Evolutionary conservation across 805 yeast species (phyloP).

Genomic region (Sugiyamaella valdiviana): DNA sequence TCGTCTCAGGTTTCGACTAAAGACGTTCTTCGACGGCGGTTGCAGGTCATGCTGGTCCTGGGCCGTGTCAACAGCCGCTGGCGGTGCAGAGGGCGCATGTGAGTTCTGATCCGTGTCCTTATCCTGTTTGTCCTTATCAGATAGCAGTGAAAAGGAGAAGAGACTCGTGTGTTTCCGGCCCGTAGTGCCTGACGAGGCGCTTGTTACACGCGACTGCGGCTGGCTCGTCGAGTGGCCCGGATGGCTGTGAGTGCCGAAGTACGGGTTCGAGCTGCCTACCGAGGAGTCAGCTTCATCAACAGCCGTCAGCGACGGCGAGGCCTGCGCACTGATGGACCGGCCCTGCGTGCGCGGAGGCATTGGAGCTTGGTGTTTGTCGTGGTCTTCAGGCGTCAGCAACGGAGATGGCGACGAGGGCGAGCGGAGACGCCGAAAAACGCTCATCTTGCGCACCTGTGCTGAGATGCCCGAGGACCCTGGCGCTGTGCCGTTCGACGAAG

Average conservation of each 20-base stretch:
- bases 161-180: not conserved
- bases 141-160: not conserved
- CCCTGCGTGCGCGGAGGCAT: not conserved
- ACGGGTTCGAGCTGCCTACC: not conserved
- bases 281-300: conserved; percentile 4
- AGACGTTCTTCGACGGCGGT: conserved; percentile 22
- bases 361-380: not conserved
- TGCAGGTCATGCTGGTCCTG: conserved; percentile 16
- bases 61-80: not conserved
- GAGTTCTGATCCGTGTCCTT: not conserved
- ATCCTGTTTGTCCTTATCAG: not conserved
- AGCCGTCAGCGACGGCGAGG: conserved; percentile 1
- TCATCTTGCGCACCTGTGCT: conserved; percentile 1
- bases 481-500: not conserved
- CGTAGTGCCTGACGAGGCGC: not conserved
- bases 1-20: conserved; percentile 44
- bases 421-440: conserved; percentile 19
- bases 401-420: conserved; percentile 20
- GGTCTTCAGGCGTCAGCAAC: not conserved
- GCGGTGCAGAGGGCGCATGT: not conserved
- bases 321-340: not conserved
- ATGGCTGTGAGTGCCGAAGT: not conserved
- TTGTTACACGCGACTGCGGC: conserved; percentile 1
- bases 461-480: not conserved
- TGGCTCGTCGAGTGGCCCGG: conserved; percentile 6